Evolutionary conservation across 306 rosid species (phyloP).

Genomic region (Cicer yamashitae): DNA sequence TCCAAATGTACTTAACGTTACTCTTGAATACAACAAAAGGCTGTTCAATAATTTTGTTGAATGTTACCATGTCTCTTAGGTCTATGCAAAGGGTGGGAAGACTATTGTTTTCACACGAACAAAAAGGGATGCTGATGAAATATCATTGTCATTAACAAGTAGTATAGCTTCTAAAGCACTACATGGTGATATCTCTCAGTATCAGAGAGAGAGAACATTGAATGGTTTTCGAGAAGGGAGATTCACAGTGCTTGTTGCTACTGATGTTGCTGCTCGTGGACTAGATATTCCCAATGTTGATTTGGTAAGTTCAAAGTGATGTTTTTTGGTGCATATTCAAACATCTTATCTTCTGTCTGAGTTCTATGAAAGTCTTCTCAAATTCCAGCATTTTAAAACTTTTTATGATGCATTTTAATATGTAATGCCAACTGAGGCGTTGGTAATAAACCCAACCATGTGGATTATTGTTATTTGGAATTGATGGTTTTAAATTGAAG

Average conservation of each 20-base stretch:
- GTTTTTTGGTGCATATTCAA: conserved; percentile 36
- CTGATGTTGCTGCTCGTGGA: conserved; percentile 98
- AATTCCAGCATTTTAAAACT: not conserved
- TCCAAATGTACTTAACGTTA: conserved; percentile 7
- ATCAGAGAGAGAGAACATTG: conserved; percentile 92
- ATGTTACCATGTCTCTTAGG: conserved; percentile 55
- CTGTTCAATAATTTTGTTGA: conserved; percentile 11
- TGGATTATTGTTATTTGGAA: conserved; percentile 23
- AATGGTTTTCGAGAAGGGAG: conserved; percentile 97
- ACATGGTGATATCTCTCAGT: conserved; percentile 98
- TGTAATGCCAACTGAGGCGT: conserved; percentile 2
- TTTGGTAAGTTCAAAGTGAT: conserved; percentile 63
- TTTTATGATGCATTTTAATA: conserved; percentile 10
- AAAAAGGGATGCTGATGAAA: conserved; percentile 96
- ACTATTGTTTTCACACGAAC: conserved; percentile 94
- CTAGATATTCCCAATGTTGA: conserved; percentile 97
- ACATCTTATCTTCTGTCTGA: conserved; percentile 2
- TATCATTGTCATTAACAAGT: conserved; percentile 74
- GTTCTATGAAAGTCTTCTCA: conserved; percentile 28
- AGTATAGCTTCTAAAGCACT: conserved; percentile 91
- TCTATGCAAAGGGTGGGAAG: conserved; percentile 94
- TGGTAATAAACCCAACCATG: conserved; percentile 23
- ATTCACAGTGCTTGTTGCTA: conserved; percentile 94
- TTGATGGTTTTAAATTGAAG: conserved; percentile 24
- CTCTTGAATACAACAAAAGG: conserved; percentile 21